Evolutionary conservation across 345 rosid species (phyloP), one percentile per base, ranked within the genome.

Genomic region (Murraya paniculata): DNA sequence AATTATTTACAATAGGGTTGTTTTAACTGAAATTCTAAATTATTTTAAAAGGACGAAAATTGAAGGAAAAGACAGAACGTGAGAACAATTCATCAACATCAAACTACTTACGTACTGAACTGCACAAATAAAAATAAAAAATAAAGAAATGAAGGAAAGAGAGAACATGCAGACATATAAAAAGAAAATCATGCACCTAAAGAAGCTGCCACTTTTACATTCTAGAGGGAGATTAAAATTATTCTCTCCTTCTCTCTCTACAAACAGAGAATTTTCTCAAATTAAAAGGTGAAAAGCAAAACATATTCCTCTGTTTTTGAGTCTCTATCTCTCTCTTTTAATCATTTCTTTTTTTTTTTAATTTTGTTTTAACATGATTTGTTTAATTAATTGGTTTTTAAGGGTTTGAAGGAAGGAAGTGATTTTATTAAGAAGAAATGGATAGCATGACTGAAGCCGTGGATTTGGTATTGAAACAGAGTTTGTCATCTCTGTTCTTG

Each of bases 381-480:
- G 21, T 50, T 50, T 21, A 4, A 55, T 9, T 56, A 41, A 18
- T 19, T 53, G 68, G 27, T 65, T 76, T 77, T 78, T 10, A 58
- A 55, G 71, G 61, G 64, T 21, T 48, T 41, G 11, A 35, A 35
- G 57, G 39, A 48, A 35, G 57, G n/a, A 36, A 24, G 22, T 31
- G 5, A 39, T 0, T 27, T 62, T 21, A 16, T 10, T 27, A 24
- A 50, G 61, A 4, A 50, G 77, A 74, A 80, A 90, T 90, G 94
- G 87, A 72, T 10, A 70, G 19, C n/a, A 88, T 87, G 83, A 86
- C 87, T 81, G 94, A 90, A 83, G 90, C 85, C 38, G 92, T 90
- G 19, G 91, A 90, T 83, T 84, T 90, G 91, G 94, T 90, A 88
- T 45, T 24, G 31, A 7, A 33, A 80, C 75, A 60, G 75, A 75